Evolutionary conservation across 2,329 filamentous ascomycete species (phyloP).

Genomic region (Thelonectria blattea): DNA sequence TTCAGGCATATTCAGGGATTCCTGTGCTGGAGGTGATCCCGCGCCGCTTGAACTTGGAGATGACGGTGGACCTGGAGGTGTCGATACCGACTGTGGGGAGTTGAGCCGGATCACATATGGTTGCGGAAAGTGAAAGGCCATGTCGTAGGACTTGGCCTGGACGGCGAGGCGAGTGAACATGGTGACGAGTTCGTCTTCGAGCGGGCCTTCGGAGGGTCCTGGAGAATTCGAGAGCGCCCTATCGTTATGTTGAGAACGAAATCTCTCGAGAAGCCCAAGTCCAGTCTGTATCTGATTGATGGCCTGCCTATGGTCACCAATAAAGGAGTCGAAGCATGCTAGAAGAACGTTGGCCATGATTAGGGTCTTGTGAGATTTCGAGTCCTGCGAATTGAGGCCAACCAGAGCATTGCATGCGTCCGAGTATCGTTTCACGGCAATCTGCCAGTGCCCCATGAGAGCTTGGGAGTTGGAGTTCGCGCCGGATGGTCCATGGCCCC

Average conservation of each 20-base stretch:
- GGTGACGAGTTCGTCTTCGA: constrained; percentile 65
- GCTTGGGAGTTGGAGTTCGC: constrained; percentile 35
- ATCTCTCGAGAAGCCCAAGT: constrained; percentile 58
- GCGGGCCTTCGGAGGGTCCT: constrained; percentile 48
- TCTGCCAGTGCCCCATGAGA: constrained; percentile 60
- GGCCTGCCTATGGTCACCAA: constrained; percentile 66
- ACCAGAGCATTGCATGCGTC: constrained; percentile 60
- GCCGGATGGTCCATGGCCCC: constrained; percentile 41
- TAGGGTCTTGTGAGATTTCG: constrained; percentile 56
- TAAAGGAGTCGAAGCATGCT: constrained; percentile 72
- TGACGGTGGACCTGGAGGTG: constrained; percentile 27
- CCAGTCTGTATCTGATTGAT: constrained; percentile 67
- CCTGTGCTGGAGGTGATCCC: constrained; percentile 47
- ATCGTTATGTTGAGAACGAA: constrained; percentile 53
- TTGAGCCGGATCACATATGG: constrained; percentile 62
- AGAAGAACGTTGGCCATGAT: constrained; percentile 71
- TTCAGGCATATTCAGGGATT: constrained; percentile 32
- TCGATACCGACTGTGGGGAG: constrained; percentile 39
- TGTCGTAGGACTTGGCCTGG: constrained; percentile 71
- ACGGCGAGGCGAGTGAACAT: constrained; percentile 70
- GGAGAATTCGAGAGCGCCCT: constrained; percentile 26
- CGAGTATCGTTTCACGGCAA: constrained; percentile 65
- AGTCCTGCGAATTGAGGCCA: constrained; percentile 50
- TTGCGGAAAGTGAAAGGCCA: constrained; percentile 71
- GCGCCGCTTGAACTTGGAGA: constrained; percentile 51